A percentile compares a stretch with the other conserved stretches of the same genome.
Conservation (phyloP, 2,329 filamentous ascomycete species). For the Cryphonectria japonica region DNA sequence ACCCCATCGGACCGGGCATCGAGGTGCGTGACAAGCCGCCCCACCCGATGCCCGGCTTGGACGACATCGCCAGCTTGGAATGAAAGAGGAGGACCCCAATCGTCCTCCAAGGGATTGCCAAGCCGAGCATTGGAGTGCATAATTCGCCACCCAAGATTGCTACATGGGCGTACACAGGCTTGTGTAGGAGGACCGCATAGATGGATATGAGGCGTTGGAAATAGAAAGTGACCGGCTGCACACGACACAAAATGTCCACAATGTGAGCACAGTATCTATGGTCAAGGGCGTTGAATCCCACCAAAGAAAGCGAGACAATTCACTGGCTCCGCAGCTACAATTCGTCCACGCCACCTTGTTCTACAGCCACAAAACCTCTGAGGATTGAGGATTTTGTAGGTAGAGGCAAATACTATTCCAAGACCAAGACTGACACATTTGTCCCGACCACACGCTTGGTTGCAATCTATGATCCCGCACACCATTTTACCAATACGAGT, state of each 20-base stretch:
- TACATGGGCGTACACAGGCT: neutral
- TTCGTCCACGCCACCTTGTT: neutral
- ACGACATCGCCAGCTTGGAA: slow-evolving; percentile 72
- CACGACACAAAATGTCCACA: neutral
- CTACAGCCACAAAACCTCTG: neutral
- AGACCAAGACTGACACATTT: neutral
- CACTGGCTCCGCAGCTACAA: slow-evolving; percentile 12
- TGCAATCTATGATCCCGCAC: neutral
- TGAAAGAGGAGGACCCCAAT: slow-evolving; percentile 40
- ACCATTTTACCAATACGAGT: neutral
- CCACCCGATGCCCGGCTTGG: slow-evolving; percentile 60
- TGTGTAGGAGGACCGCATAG: neutral
- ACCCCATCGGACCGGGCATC: slow-evolving; percentile 78
- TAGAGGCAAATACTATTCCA: slow-evolving; percentile 16
- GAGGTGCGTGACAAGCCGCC: slow-evolving; percentile 73
- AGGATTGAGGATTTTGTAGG: slow-evolving; percentile 6
- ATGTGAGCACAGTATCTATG: neutral
- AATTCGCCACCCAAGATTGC: neutral
- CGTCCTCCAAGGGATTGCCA: neutral
- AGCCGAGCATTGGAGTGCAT: neutral
- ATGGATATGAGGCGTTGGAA: slow-evolving; percentile 1
- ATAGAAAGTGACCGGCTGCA: neutral
- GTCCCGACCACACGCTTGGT: neutral
- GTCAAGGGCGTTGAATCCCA: slow-evolving; percentile 9
- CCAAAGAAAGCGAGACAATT: slow-evolving; percentile 8